Conservation (phyloP, 495 filamentous ascomycete species). For the Pyrenula aspistea region DNA sequence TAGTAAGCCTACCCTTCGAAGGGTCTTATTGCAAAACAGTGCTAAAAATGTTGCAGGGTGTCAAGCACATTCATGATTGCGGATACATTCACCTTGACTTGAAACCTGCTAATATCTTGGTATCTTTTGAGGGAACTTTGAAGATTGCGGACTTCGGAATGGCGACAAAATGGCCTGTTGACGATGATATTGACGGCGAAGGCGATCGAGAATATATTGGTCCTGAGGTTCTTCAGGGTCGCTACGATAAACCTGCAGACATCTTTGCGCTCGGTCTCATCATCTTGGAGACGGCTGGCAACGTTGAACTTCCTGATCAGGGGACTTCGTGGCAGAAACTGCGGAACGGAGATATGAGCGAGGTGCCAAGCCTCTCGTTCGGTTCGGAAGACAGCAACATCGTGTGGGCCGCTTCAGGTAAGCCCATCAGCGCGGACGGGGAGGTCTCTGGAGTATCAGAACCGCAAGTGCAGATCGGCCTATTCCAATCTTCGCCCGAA, state of each 20-base stretch:
- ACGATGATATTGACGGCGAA: slow-evolving; percentile 70
- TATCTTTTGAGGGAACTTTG: slow-evolving; percentile 78
- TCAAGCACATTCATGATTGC: slow-evolving; percentile 76
- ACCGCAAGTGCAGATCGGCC: background rate
- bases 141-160: slow-evolving; percentile 97
- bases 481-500: slow-evolving; percentile 2
- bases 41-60: slow-evolving; percentile 47
- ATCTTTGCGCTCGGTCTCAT: slow-evolving; percentile 90
- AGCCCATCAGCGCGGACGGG: slow-evolving; percentile 40
- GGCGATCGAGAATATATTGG: slow-evolving; percentile 94
- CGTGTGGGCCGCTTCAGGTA: slow-evolving; percentile 63
- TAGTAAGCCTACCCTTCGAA: slow-evolving; percentile 43
- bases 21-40: slow-evolving; percentile 1
- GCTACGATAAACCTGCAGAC: slow-evolving; percentile 81
- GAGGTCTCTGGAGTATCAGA: slow-evolving; percentile 21
- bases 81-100: slow-evolving; percentile 90
- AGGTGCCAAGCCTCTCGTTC: slow-evolving; percentile 71
- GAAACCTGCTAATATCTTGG: slow-evolving; percentile 89
- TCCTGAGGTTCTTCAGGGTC: slow-evolving; percentile 74
- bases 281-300: slow-evolving; percentile 85
- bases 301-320: slow-evolving; percentile 84
- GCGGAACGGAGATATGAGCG: slow-evolving; percentile 73
- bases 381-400: slow-evolving; percentile 48
- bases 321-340: slow-evolving; percentile 80
- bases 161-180: slow-evolving; percentile 68